Evolutionary conservation across 106 monocot species (phyloP).

Genomic region (Acorus calamus): DNA sequence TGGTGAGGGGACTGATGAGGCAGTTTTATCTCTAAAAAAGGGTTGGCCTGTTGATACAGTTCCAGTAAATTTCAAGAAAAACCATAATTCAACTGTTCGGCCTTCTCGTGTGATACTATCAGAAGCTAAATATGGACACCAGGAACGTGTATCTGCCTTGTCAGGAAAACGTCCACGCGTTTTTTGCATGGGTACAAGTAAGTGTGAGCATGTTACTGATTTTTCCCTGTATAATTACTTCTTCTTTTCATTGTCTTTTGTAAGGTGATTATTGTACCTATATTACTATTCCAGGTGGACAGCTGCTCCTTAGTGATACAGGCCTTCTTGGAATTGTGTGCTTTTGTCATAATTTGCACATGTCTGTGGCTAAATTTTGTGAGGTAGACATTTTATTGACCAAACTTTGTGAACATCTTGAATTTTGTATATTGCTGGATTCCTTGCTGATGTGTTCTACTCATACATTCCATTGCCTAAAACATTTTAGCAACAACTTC

Average conservation of each 20-base stretch:
- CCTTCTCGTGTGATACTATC: conserved; percentile 1
- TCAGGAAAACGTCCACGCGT: conserved; percentile 36
- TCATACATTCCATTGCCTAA: too few relatives aligned
- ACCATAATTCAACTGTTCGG: conserved; percentile 11
- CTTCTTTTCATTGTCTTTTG: neutral
- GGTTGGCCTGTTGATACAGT: neutral
- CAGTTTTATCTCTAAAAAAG: conserved; percentile 1
- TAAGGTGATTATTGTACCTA: neutral
- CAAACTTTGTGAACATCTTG: neutral
- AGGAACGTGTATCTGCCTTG: conserved; percentile 13
- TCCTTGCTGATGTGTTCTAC: neutral
- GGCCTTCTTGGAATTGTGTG: conserved; percentile 70
- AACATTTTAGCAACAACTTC: conserved; percentile 7
- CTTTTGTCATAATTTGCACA: conserved; percentile 56
- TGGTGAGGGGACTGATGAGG: conserved; percentile 6
- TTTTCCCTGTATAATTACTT: neutral
- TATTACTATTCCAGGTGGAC: conserved; percentile 54
- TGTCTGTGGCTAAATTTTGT: conserved; percentile 90
- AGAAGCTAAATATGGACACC: conserved; percentile 15
- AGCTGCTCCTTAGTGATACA: conserved; percentile 57
- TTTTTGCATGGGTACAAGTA: conserved; percentile 54
- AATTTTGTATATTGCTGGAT: neutral
- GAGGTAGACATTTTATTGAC: conserved; percentile 37
- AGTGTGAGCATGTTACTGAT: neutral
- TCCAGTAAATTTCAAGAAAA: conserved; percentile 7